These are phyloP conservation scores for Pichia paraexigua DNA, from an alignment of 805 yeast genomes.

Conservation along the genomic window DNA sequence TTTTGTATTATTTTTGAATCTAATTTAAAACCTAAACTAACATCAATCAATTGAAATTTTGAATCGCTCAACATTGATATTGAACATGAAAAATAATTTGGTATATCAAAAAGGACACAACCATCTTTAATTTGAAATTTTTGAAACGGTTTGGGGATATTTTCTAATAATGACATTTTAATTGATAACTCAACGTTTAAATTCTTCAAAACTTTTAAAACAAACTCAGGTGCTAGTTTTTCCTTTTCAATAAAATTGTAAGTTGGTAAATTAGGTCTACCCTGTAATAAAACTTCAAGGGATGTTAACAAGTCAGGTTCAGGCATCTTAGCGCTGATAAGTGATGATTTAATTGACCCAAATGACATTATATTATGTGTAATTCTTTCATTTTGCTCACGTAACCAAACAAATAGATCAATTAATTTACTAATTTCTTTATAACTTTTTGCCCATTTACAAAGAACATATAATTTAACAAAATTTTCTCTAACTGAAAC, in stretches of 20 bases:
- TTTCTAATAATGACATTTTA: constrained; percentile 59
- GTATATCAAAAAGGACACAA: constrained; percentile 55
- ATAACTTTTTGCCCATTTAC: constrained; percentile 80
- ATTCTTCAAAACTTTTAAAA: constrained; percentile 54
- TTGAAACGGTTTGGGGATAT: constrained; percentile 57
- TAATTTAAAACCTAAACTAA: constrained; percentile 52
- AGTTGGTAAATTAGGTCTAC: constrained; percentile 67
- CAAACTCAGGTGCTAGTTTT: constrained; percentile 45
- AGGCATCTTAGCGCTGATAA: constrained; percentile 84
- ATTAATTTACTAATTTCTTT: constrained; percentile 66
- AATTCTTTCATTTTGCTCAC: constrained; percentile 67
- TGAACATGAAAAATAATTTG: constrained; percentile 63
- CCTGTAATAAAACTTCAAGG: constrained; percentile 70
- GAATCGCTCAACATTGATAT: constrained; percentile 65
- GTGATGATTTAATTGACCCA: constrained; percentile 58
- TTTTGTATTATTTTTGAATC: constrained; percentile 26
- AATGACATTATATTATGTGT: constrained; percentile 57
- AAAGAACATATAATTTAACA: constrained; percentile 73
- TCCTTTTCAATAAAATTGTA: constrained; percentile 46
- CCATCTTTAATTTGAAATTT: constrained; percentile 69
- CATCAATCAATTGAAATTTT: constrained; percentile 73
- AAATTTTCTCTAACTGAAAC: constrained; percentile 75
- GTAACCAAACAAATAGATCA: constrained; percentile 81
- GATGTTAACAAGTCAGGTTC: constrained; percentile 87
- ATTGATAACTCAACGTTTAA: constrained; percentile 68